These are phyloP conservation scores for Quercus parvula DNA, from an alignment of 306 rosid genomes.

Conservation along the genomic window DNA sequence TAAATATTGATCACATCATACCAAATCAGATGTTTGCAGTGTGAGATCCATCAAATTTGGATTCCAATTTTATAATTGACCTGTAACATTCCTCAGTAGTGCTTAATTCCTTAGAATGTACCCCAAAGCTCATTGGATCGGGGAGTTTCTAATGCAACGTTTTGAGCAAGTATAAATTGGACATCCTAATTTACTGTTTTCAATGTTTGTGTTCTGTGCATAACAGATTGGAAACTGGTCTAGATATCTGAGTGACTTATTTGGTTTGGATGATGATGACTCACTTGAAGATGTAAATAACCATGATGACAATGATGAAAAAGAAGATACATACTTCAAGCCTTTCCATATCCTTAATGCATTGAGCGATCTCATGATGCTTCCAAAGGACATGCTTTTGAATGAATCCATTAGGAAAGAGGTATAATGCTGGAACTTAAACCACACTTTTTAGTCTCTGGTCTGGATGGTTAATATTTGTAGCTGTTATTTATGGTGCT, in stretches of 20 bases:
- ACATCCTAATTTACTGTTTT: not conserved
- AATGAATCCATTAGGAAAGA: slow-evolving; percentile 75
- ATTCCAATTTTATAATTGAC: not conserved
- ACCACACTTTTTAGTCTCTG: slow-evolving; percentile 8
- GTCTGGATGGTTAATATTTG: not conserved
- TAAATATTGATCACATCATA: not conserved
- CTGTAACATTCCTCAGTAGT: not conserved
- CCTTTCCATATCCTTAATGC: slow-evolving; percentile 85
- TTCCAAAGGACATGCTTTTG: slow-evolving; percentile 94
- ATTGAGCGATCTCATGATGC: slow-evolving; percentile 95
- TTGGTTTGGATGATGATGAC: slow-evolving; percentile 76
- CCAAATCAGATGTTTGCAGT: not conserved
- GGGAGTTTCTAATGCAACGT: slow-evolving; percentile 6
- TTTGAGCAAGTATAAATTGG: not conserved
- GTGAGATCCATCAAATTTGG: not conserved
- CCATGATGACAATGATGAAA: slow-evolving; percentile 33
- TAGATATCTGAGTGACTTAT: slow-evolving; percentile 81
- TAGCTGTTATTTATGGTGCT: slow-evolving; percentile 20
- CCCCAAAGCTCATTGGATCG: not conserved
- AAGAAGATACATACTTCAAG: slow-evolving; percentile 61
- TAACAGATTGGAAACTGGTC: slow-evolving; percentile 98
- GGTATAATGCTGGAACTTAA: slow-evolving; percentile 43
- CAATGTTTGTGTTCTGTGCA: slow-evolving; percentile 20
- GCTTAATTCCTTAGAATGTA: not conserved
- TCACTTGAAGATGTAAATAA: slow-evolving; percentile 42